phyloP scores from a whole-genome alignment of 257 asterid species.

The Salvia splendens region DNA sequence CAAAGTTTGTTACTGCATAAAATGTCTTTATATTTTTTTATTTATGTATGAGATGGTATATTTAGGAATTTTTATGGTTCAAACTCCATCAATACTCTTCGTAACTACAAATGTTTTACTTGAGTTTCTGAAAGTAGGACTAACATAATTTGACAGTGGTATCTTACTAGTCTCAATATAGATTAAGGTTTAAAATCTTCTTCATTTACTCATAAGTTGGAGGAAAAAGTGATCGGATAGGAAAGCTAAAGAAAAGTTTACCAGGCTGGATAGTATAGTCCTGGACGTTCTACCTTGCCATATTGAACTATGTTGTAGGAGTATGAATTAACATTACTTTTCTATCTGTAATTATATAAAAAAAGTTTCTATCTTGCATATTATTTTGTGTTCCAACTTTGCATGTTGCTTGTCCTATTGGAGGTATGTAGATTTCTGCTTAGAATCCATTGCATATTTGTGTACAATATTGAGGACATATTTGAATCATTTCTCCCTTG shows the following conservation, averaged over 20 bases:
- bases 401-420: conserved; percentile 56
- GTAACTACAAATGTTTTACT: not conserved
- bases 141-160: too few relatives aligned
- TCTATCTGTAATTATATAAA: not conserved
- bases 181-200: not conserved
- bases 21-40: not conserved
- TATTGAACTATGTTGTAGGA: not conserved
- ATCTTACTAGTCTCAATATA: conserved; percentile 10
- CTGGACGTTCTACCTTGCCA: conserved; percentile 6
- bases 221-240: not conserved
- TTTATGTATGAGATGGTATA: not conserved
- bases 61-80: not conserved
- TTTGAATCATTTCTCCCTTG: not conserved
- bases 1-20: not conserved
- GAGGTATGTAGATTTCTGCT: conserved; percentile 51
- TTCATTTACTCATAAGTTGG: conserved; percentile 2
- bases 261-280: not conserved
- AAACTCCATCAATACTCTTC: not conserved
- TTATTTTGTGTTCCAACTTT: conserved; percentile 23
- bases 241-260: not conserved
- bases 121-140: not conserved
- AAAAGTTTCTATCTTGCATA: not conserved
- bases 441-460: conserved; percentile 2
- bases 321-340: conserved; percentile 1
- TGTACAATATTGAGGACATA: not conserved